These are phyloP conservation scores for Lentinula lateritia DNA, from an alignment of 768 basidiomycete genomes.

Conservation along the genomic window DNA sequence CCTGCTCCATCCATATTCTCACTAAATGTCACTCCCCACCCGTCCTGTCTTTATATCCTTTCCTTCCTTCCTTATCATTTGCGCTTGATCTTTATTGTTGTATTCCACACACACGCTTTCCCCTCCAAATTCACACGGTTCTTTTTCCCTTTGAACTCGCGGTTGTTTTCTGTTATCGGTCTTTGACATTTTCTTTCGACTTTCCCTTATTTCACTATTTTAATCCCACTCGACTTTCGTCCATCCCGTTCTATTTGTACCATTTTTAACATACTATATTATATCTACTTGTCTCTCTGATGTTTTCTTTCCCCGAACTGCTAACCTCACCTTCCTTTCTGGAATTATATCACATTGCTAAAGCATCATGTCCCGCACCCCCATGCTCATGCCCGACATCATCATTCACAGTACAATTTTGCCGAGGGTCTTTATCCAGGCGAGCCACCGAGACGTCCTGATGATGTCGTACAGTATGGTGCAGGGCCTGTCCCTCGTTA, in stretches of 20 bases:
- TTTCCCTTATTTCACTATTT: no score
- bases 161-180: no score
- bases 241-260: no score
- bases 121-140: no score
- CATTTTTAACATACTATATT: no score
- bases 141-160: no score
- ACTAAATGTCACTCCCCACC: neutral
- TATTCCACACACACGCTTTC: no score
- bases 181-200: no score
- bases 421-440: slow-evolving; percentile 34
- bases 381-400: slow-evolving; percentile 72
- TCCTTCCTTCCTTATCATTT: neutral
- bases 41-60: neutral
- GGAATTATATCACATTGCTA: neutral
- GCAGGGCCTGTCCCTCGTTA: neutral
- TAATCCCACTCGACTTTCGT: no score
- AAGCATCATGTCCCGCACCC: slow-evolving; percentile 76
- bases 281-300: slow-evolving; percentile 16
- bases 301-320: neutral
- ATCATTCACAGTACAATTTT: slow-evolving; percentile 47
- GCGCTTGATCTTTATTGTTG: no score
- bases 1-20: neutral
- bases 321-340: neutral
- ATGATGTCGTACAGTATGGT: neutral
- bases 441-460: slow-evolving; percentile 12